Evolutionary conservation across 495 filamentous ascomycete genomes (phyloP).

Genomic region (Pyrenula massariospora): DNA sequence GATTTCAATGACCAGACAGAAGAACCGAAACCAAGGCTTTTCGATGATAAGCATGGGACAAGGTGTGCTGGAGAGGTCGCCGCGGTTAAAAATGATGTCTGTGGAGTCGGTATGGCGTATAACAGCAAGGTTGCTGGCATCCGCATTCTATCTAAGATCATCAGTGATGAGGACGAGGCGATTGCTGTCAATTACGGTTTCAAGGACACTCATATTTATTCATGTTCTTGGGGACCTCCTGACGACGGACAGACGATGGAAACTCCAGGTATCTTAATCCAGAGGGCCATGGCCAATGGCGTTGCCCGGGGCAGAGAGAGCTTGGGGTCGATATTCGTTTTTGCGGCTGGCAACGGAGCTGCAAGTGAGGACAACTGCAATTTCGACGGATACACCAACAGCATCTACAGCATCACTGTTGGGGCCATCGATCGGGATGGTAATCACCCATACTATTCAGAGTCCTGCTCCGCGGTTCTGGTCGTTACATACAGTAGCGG

Average conservation of each 20-base stretch:
- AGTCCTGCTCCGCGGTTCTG: constrained; percentile 87
- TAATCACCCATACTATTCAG: constrained; percentile 82
- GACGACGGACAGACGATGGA: constrained; percentile 94
- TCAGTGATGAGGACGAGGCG: constrained; percentile 87
- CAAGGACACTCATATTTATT: constrained; percentile 91
- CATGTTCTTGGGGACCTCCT: constrained; percentile 94
- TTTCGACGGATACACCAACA: constrained; percentile 98
- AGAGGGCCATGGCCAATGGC: constrained; percentile 80
- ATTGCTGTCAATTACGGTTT: constrained; percentile 83
- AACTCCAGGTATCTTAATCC: constrained; percentile 78
- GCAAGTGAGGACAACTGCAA: constrained; percentile 90
- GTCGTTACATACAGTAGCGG: constrained; percentile 96
- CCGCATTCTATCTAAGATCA: constrained; percentile 81
- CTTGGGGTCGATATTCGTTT: constrained; percentile 88
- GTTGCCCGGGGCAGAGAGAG: constrained; percentile 78
- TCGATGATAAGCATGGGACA: constrained; percentile 82
- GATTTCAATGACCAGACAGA: constrained; percentile 82
- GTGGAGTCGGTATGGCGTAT: constrained; percentile 89
- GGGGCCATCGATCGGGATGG: constrained; percentile 85
- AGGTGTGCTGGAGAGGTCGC: constrained; percentile 91
- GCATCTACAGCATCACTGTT: constrained; percentile 95
- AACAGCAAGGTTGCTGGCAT: constrained; percentile 82
- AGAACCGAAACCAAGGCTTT: constrained; percentile 67
- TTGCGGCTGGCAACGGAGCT: constrained; percentile 93
- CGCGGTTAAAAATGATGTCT: constrained; percentile 84